These are phyloP conservation scores for Mortierella sp. DNA, from an alignment of 371 early-diverging fungal species.

Conservation along the genomic window DNA sequence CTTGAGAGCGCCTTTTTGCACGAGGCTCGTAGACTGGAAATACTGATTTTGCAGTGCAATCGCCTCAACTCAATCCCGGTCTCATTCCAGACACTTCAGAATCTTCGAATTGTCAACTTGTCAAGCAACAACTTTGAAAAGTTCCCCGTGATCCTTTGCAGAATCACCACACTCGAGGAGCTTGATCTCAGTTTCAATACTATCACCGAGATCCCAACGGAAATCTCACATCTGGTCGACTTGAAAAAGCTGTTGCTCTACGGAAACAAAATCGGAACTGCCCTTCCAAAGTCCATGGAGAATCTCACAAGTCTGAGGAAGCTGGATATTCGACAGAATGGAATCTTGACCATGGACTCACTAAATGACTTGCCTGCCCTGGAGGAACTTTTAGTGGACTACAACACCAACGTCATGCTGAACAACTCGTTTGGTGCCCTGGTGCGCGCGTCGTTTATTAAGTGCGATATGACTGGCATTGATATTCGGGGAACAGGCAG, in stretches of 20 bases:
- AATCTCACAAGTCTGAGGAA: conserved; percentile 72
- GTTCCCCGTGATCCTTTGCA: conserved; percentile 74
- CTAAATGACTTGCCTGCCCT: conserved; percentile 67
- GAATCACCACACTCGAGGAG: conserved; percentile 67
- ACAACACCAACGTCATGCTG: conserved; percentile 70
- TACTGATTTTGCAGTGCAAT: conserved; percentile 80
- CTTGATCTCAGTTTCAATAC: conserved; percentile 88
- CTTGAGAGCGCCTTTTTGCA: conserved; percentile 69
- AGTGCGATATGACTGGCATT: conserved; percentile 70
- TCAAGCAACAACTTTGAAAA: conserved; percentile 81
- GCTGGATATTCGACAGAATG: conserved; percentile 81
- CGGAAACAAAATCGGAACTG: conserved; percentile 78
- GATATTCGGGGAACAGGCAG: conserved; percentile 37
- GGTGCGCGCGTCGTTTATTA: conserved; percentile 57
- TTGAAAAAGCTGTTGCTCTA: conserved; percentile 73
- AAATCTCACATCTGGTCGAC: conserved; percentile 72
- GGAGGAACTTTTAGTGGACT: conserved; percentile 71
- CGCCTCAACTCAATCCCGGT: conserved; percentile 71
- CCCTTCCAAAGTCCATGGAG: conserved; percentile 72
- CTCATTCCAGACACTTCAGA: conserved; percentile 60
- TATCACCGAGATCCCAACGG: conserved; percentile 79
- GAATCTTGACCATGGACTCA: conserved; percentile 70
- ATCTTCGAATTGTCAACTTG: conserved; percentile 73
- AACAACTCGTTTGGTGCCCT: conserved; percentile 56
- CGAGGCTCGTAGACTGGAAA: conserved; percentile 62